Evolutionary conservation across 768 basidiomycete species (phyloP), one percentile per base, ranked within the genome.

Genomic region (Podaxis rugospora): DNA sequence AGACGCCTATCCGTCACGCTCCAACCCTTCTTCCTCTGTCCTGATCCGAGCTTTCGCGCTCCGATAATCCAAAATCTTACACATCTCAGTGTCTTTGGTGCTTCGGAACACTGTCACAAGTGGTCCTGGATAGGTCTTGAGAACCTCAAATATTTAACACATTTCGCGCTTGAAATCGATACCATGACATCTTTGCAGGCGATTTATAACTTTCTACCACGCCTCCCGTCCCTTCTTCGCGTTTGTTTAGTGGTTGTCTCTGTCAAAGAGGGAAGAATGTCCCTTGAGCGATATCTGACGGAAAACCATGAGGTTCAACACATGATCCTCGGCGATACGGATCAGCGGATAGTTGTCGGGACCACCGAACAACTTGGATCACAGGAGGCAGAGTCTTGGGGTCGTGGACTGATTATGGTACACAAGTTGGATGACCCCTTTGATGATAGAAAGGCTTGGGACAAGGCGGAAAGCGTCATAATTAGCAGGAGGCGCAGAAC

Each of bases 141-240:
- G 16, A 7, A 35, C 13, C 59, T 61, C 42, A 0, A 54, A n/a
- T 32, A 54, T 25, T 39, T 61, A 44, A 61, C 59, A 11, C 59
- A 61, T 27, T 47, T 61, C 16, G 44, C 52, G 35, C 23, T 61
- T 5, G 59, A 61, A 28, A 47, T 61, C 52, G 59, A 61, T 46
- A 55, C 52, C 32, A 37, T 36, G n/a, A 55, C 44, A 21, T 44
- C 52, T 28, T 18, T 61, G n/a, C 52, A 55, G 27, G 52, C 23
- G 4, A 27, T 61, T 37, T 55, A 61, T 40, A 54, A 54, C 18
- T 32, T 61, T 16, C 49, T 55, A 36, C 46, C 52, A 16, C 52
- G 44, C 4, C 42, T 61, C 16, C 59, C 59, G 2, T 32, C 28
- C 21, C 32, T 37, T 36, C 51, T 61, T 47, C 36, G 52, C 4